Evolutionary conservation across 345 rosid species (phyloP), one percentile per base, ranked within the genome.

Genomic region (Microcos paniculata): DNA sequence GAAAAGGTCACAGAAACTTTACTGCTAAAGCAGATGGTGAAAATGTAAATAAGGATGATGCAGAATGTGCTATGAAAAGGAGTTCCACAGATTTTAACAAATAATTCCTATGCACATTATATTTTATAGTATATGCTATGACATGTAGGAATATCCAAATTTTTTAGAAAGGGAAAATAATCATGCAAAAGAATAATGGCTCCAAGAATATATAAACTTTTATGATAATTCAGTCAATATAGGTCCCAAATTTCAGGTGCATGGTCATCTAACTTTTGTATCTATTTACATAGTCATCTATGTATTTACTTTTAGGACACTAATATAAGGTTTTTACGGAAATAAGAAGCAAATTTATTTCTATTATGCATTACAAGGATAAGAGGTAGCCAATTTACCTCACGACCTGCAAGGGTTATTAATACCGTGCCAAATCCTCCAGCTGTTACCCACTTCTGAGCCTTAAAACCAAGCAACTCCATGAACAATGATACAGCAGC

Each of bases 321-420:
- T 64, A 16, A 64, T 55, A 55, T 40, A n/a, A 30, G 18, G 26
- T 70, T 31, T 46, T 49, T 2, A 30, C 9, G 28, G 33, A 55
- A 63, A 51, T 56, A 55, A 38, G 21, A 81, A 78, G 76, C 77
- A 23, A 42, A 21, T 21, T 33, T n/a, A 42, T 68, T 30, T 68
- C 72, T 68, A 46, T 69, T 19, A 49, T 28, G 8, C 4, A 46
- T 70, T 53, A 26, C 15, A 43, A 38, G 52, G 19, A 42, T 6
- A 70, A 55, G 48, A 69, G 51, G 31, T 21, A 85, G 71, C 49
- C 56, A 72, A 18, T 78, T 74, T 79, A 91, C 99, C 98, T 95
- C 99, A 43, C 99, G 97, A 78, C 98, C 99, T 86, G 97, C 97
- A 68, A 96, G 99, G 28, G 98, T 96, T 78, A 96, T 91, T 88